Conservation (phyloP, 1,139 yeast species). For the Taphrina communis region DNA sequence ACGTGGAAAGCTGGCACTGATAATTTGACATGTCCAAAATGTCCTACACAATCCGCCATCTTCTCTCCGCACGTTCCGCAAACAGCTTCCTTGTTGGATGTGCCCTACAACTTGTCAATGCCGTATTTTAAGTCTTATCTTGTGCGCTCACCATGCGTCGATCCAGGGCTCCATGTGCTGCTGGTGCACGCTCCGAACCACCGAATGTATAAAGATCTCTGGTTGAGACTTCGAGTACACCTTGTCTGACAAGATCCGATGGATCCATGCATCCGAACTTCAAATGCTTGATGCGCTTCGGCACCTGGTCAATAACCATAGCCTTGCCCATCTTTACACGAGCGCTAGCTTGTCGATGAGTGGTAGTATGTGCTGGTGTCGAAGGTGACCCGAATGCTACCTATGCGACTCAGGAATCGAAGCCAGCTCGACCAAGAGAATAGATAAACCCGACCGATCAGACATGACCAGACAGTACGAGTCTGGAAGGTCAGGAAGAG, state of each 20-base stretch:
- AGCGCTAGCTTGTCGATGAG: too few species aligned
- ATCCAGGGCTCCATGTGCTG: conserved; percentile 85
- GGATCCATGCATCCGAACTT: conserved; percentile 93
- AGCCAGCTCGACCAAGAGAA: too few species aligned
- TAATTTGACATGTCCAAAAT: conserved; percentile 90
- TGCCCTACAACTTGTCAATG: conserved; percentile 60
- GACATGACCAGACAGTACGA: too few species aligned
- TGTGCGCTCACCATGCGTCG: conserved; percentile 63
- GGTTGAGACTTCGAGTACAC: conserved; percentile 91
- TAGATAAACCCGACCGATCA: too few species aligned
- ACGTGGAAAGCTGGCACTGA: conserved; percentile 97
- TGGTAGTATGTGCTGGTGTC: too few species aligned
- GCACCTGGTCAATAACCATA: conserved; percentile 43
- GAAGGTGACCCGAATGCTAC: too few species aligned
- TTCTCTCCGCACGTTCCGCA: conserved; percentile 93
- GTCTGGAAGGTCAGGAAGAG: too few species aligned
- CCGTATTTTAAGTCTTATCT: not conserved
- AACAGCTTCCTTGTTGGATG: conserved; percentile 79
- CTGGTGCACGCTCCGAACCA: conserved; percentile 75
- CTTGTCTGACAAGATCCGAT: conserved; percentile 87
- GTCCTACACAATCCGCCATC: conserved; percentile 95
- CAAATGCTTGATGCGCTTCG: conserved; percentile 63
- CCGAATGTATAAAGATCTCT: conserved; percentile 90
- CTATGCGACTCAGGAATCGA: too few species aligned
- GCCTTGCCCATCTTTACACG: conserved; percentile 30